Percentiles rank a stretch among this genome's conserved stretches.
Conservation (phyloP, 257 asterid genomes). For the Henckelia pumila region DNA sequence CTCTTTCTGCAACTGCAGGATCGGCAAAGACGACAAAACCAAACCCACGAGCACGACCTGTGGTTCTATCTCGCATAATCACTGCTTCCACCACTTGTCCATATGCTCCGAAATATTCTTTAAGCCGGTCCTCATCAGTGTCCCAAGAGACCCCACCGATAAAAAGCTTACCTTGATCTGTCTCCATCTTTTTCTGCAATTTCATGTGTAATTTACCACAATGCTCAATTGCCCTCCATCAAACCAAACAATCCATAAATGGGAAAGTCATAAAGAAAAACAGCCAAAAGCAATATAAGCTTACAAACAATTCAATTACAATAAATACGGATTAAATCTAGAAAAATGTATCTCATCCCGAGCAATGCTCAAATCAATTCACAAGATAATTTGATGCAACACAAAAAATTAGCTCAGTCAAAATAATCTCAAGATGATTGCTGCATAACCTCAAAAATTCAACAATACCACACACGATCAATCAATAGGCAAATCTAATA, state of each 20-base stretch:
- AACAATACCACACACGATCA: neutral
- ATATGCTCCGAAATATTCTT: constrained; percentile 27
- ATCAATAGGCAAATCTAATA: constrained; percentile 18
- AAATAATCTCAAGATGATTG: constrained; percentile 17
- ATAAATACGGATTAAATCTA: constrained; percentile 10
- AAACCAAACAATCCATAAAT: neutral
- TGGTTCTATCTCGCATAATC: constrained; percentile 27
- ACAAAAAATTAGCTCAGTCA: constrained; percentile 22
- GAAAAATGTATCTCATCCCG: constrained; percentile 19
- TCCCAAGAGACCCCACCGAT: constrained; percentile 31
- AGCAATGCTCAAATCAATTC: constrained; percentile 29
- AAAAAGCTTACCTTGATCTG: constrained; percentile 43
- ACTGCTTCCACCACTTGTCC: constrained; percentile 31
- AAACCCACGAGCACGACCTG: constrained; percentile 33
- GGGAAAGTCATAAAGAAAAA: neutral
- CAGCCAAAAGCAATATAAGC: constrained; percentile 5
- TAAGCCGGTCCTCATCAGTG: constrained; percentile 27
- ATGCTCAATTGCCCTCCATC: neutral
- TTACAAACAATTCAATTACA: constrained; percentile 14
- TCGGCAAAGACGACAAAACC: constrained; percentile 29
- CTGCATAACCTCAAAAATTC: constrained; percentile 18
- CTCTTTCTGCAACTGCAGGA: constrained; percentile 28
- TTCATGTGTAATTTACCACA: neutral
- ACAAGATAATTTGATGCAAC: constrained; percentile 6
- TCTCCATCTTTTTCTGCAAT: constrained; percentile 48